These are phyloP conservation scores for Huntiella decipiens DNA, from an alignment of 2,329 filamentous ascomycete species.

Conservation along the genomic window DNA sequence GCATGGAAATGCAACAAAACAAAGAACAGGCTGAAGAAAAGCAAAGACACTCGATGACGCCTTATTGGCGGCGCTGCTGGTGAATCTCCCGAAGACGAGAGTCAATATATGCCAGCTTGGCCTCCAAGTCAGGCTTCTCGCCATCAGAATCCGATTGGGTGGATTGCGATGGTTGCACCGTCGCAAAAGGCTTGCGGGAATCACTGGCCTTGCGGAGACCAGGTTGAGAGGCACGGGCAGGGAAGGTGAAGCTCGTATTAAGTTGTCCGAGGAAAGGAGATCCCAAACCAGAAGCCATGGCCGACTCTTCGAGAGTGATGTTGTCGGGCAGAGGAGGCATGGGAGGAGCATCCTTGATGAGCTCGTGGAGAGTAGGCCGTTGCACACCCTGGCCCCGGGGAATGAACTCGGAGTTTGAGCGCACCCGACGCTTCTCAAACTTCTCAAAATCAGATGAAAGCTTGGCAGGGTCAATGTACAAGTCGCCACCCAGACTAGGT, in stretches of 20 bases:
- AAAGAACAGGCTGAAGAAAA: constrained; percentile 3
- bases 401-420: constrained; percentile 10
- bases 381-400: constrained; percentile 21
- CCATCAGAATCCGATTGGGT: constrained; percentile 15
- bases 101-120: constrained; percentile 38
- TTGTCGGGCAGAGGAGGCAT: constrained; percentile 8
- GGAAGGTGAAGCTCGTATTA: constrained; percentile 38
- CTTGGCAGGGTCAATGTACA: constrained; percentile 29
- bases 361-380: constrained; percentile 23
- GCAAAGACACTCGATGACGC: neutral
- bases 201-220: constrained; percentile 17
- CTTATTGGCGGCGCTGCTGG: constrained; percentile 25
- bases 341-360: constrained; percentile 16
- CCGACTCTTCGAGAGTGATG: constrained; percentile 5
- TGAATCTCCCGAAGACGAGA: constrained; percentile 36
- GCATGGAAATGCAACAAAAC: neutral
- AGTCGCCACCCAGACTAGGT: constrained; percentile 34
- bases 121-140: constrained; percentile 26
- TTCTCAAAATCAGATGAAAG: constrained; percentile 14
- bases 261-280: constrained; percentile 34
- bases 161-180: constrained; percentile 18
- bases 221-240: constrained; percentile 33
- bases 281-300: constrained; percentile 27
- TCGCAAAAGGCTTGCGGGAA: constrained; percentile 35
- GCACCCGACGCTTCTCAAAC: constrained; percentile 6